Evolutionary conservation across 306 rosid species (phyloP).

Genomic region (Ormosia semicastrata): DNA sequence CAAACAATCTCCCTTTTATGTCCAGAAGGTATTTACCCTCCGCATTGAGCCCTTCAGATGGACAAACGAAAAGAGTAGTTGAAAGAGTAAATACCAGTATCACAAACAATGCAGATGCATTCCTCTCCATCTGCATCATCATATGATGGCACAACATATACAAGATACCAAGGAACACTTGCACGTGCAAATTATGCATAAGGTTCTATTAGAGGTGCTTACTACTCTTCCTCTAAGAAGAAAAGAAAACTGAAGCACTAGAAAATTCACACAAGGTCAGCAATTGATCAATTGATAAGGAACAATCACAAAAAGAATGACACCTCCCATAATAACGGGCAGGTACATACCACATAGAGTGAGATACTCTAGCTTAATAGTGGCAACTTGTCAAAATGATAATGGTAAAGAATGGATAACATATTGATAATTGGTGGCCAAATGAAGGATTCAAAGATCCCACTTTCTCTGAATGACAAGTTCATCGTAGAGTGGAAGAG

Average conservation of each 20-base stretch:
- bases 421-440: conserved; percentile 9
- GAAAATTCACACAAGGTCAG: neutral
- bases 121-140: conserved; percentile 8
- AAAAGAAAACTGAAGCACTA: conserved; percentile 1
- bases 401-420: conserved; percentile 15
- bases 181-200: conserved; percentile 1
- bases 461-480: conserved; percentile 16
- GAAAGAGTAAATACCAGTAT: conserved; percentile 24
- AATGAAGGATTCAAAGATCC: conserved; percentile 20
- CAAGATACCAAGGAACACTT: neutral
- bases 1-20: conserved; percentile 41
- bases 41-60: conserved; percentile 60
- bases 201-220: neutral
- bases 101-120: conserved; percentile 3
- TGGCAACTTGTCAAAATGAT: conserved; percentile 1
- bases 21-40: conserved; percentile 64
- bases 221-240: neutral
- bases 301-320: conserved; percentile 14
- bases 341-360: conserved; percentile 4
- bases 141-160: neutral
- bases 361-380: neutral
- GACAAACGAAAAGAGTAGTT: conserved; percentile 26
- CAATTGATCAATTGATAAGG: neutral
- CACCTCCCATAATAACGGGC: conserved; percentile 28
- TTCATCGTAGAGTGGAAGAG: neutral